Evolutionary conservation across 352 stramenopile genomes (phyloP), one percentile per base, ranked within the genome.

Genomic region (Phytophthora pseudosyringae): DNA sequence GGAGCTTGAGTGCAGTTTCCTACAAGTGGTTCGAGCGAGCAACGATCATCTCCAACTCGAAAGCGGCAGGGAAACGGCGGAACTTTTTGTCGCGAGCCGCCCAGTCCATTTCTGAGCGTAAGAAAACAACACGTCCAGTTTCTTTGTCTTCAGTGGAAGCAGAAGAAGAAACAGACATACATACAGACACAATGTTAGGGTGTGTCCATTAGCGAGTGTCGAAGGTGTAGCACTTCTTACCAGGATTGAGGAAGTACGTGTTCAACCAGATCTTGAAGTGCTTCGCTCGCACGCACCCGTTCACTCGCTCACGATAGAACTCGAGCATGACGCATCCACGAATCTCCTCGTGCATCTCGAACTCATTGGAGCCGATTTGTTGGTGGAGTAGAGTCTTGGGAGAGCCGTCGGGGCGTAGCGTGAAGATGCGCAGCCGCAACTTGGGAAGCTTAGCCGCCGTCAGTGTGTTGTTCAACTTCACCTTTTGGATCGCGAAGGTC

Each of bases 251-350:
- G 35, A 88, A 83, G 28, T 76, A 68, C 8, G 83, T 89, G 69
- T 88, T 80, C 66, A 92, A 90, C 83, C 83, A 92, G 25, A 90
- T 55, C 51, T 88, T 89, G 44, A 92, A 88, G 57, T 92, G 72
- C 32, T 89, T 89, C n/a, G 64, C 64, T 31, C 69, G 49, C 53
- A 83, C 67, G 47, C 76, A 88, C 29, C 79, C 68, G 15, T 61
- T 69, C 10, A 62, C 75, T 5, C 63, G 59, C 4, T 79, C 40
- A 29, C 71, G 67, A 39, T 75, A 82, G 58, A 90, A 89, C 56
- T 92, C 83, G 21, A 92, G 39, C 62, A 83, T 47, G 18, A 92
- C 69, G 43, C 79, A 84, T 18, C 83, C 81, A 36, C 71, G 66
- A 12, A 90, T 69, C 38, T 73, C 50, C 15, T 79, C 59, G 13